Percentiles rank a stretch among this genome's conserved stretches.
Conservation (phyloP, 257 asterid genomes). For the Rubia yunnanensis region DNA sequence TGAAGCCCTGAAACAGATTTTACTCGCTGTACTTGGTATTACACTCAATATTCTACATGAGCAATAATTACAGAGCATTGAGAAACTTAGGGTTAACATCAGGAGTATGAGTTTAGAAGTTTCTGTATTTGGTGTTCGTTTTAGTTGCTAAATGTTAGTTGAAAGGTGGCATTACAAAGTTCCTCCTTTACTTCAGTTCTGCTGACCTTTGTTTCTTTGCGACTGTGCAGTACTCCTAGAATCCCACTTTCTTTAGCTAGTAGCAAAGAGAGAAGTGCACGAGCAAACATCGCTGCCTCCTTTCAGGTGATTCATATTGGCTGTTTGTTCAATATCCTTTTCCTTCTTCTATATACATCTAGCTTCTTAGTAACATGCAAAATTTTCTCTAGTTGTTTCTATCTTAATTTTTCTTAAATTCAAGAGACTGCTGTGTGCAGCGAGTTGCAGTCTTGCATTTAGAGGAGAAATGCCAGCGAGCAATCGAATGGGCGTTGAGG, state of each 20-base stretch:
- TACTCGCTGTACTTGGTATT: not conserved
- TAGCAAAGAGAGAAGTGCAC: slow-evolving; percentile 53
- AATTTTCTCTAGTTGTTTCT: not conserved
- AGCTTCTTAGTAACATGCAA: not conserved
- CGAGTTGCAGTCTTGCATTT: slow-evolving; percentile 83
- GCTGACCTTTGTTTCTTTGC: not conserved
- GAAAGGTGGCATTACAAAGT: not conserved
- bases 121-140: not conserved
- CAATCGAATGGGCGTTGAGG: slow-evolving; percentile 82
- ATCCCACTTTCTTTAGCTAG: slow-evolving; percentile 66
- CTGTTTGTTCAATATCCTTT: not conserved
- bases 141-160: not conserved
- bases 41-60: not conserved
- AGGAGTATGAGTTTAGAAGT: not conserved
- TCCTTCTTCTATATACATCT: not conserved
- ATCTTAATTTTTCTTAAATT: not conserved
- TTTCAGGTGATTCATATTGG: slow-evolving; percentile 50
- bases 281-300: slow-evolving; percentile 98
- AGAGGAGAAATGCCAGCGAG: slow-evolving; percentile 85
- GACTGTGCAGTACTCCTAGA: slow-evolving; percentile 52
- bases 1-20: not conserved
- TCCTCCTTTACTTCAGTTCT: not conserved
- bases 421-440: slow-evolving; percentile 29
- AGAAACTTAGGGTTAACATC: not conserved
- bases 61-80: not conserved